Base-by-base conservation (phyloP, 2,329 filamentous ascomycete species). In the Graphilbum fragrans region DNA sequence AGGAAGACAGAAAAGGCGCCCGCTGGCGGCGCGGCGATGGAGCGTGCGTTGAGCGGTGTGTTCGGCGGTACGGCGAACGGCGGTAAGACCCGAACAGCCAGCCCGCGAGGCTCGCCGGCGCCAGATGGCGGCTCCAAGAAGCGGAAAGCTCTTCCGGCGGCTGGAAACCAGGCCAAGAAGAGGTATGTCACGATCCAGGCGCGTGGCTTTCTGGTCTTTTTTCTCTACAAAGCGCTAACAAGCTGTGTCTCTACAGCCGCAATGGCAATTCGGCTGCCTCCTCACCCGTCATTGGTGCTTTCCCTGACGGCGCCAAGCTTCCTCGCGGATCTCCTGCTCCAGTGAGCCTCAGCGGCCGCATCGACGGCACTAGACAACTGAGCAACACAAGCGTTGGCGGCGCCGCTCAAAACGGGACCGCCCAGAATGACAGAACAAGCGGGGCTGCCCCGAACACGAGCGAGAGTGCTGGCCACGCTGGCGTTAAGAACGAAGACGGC, bases 1-100 rank as follows among this genome's bases (percentile, higher is more conserved):
- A 79, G 87, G 49, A 93, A 88, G 62, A 78, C 85, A 2, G 86
- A 94, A 52, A 85, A 85, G 44, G 61, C 69, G 10, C 56, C 63
- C 14, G 67, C 66, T 45, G 67, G 67, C 32, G 64, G 60, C 5
- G 61, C 64, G 23, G 58, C 66, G 4, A 76, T 80, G 66, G 83
- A 87, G 53, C 76, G 82, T 45, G 76, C 80, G n/a, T 65, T 81
- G 58, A 82, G 77, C 55, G 63, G 62, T 10, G 72, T 72, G 12
- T 67, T 72, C 50, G 69, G 67, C 10, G 35, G 42, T 1, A 37
- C 23, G 5, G 33, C 35, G 10, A 63, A 50, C 39, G 67, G 58
- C 47, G 61, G 63, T 42, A 80, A 82, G 56, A 60, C 69, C 5
- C 77, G 74, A 57, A 69, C 62, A 7, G 67, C 70, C 22, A 93